Base-by-base conservation (phyloP, 805 yeast genomes). In the Candida saitoana region DNA sequence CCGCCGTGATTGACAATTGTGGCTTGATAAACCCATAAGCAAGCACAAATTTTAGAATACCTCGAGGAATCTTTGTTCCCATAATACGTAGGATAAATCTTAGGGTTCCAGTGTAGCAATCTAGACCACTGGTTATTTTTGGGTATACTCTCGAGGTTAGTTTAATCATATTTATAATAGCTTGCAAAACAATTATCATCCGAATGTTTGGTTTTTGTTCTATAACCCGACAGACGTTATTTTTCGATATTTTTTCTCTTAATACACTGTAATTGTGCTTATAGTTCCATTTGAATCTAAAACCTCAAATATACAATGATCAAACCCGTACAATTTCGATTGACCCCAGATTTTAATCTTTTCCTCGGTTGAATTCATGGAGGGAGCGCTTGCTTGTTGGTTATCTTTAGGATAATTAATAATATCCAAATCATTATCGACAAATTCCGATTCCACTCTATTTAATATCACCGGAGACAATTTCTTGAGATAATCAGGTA, bases 271-370 rank as follows among this genome's bases (percentile, higher is more conserved):
- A 18, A 69, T 57, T 7, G 68, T 50, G 20, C 69, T 53, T 18
- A 67, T 60, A 36, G 66, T 62, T 5, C 65, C 63, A 42, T 56
- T 60, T 33, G 63, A 57, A 44, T 65, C 64, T 9, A 69, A 52
- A 15, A 70, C 74, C 41, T 73, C 77, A 63, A 69, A 66, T 6
- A 73, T 67, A 41, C 72, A 59, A 40, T 65, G 41, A 36, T 60
- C 49, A 41, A 54, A 61, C n/a, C 74, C 73, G 46, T 67, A 66
- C 35, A 71, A 47, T 41, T 62, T 62, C 27, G 67, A 62, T 52
- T 68, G 74, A 25, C 73, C 73, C 73, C 74, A 68, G 2, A 62
- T 62, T 43, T 59, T 62, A 18, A 53, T 53, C 36, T 57, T 59
- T 45, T 45, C 52, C 12, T 36, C 34, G 18, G 27, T 30, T 9